Percentiles rank a stretch among this genome's conserved stretches.
phyloP scores from a whole-genome alignment of 2,329 filamentous ascomycete species.

The Trichoderma polysporum region DNA sequence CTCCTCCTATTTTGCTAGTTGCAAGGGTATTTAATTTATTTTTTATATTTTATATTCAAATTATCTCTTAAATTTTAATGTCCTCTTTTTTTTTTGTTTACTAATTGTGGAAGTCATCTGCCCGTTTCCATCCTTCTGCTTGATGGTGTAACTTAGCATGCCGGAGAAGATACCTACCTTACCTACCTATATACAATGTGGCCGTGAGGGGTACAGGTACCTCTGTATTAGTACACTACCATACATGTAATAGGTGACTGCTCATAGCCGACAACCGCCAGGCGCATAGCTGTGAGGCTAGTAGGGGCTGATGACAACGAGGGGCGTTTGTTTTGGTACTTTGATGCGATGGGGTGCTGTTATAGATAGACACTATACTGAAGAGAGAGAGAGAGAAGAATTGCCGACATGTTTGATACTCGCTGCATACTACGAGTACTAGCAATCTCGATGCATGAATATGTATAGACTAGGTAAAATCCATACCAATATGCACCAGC shows the following conservation, averaged over 20 bases:
- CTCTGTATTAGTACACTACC: too few relatives aligned
- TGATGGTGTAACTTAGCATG: neutral
- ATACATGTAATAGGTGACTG: neutral
- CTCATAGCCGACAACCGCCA: neutral
- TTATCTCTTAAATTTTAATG: too few relatives aligned
- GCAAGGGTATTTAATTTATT: too few relatives aligned
- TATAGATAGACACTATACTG: neutral
- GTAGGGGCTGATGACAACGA: neutral
- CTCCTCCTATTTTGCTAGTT: neutral
- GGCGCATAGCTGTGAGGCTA: neutral
- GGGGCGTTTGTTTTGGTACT: neutral
- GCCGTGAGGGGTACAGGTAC: too few relatives aligned
- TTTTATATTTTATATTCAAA: too few relatives aligned
- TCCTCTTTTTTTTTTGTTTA: too few relatives aligned
- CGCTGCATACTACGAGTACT: neutral
- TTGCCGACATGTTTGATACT: neutral
- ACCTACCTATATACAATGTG: too few relatives aligned
- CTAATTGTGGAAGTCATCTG: too few relatives aligned
- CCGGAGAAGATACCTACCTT: too few relatives aligned
- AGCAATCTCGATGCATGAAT: too few relatives aligned
- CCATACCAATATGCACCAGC: neutral
- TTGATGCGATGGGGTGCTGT: neutral
- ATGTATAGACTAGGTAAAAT: neutral
- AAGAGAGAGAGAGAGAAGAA: neutral
- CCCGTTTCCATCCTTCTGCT: too few relatives aligned